These are phyloP conservation scores for Bretschneidera sinensis DNA, from an alignment of 345 rosid species.

Conservation along the genomic window DNA sequence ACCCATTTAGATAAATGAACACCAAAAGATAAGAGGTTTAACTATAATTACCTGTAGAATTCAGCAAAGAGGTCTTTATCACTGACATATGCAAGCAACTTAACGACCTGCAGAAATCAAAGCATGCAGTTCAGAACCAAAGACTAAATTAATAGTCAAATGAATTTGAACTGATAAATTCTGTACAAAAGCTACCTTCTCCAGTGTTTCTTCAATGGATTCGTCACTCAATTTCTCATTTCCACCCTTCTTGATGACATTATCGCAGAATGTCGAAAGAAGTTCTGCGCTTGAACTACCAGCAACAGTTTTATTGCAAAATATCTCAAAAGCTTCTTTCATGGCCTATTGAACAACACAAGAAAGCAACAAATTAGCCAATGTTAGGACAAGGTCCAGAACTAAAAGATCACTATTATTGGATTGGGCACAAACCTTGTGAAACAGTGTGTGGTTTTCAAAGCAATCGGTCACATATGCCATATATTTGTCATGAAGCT, in stretches of 20 bases:
- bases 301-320: conserved; percentile 32
- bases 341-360: conserved; percentile 21
- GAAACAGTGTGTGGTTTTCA: conserved; percentile 30
- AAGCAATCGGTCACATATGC: conserved; percentile 32
- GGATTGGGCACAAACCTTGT: background rate
- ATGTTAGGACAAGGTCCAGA: background rate
- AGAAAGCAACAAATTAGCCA: conserved; percentile 12
- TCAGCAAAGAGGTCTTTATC: conserved; percentile 39
- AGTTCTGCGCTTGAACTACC: conserved; percentile 36
- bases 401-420: no score
- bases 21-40: no score
- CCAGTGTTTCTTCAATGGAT: conserved; percentile 37
- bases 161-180: no score
- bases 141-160: no score
- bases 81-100: conserved; percentile 30
- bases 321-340: conserved; percentile 34
- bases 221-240: conserved; percentile 39
- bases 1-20: no score
- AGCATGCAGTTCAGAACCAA: no score
- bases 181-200: conserved; percentile 17
- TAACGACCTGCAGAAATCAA: conserved; percentile 4
- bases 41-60: conserved; percentile 27
- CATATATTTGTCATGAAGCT: conserved; percentile 38
- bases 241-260: conserved; percentile 37
- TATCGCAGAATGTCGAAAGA: conserved; percentile 35